Conservation (phyloP, 1,284 basidiomycete species). For the Leccinum fuscescens region DNA sequence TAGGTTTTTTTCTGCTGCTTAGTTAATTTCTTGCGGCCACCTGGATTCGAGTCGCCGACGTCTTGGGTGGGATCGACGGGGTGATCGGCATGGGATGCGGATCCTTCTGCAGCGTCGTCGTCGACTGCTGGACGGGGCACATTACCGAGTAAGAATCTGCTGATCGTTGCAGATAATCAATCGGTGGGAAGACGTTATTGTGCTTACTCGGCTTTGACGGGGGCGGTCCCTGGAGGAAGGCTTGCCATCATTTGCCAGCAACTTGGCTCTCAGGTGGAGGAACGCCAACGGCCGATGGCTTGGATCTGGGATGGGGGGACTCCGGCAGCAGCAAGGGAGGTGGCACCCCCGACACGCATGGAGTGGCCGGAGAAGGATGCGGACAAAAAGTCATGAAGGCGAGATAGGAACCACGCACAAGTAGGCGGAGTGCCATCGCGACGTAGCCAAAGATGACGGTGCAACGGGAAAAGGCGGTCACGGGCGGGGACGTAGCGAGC, state of each 20-base stretch:
- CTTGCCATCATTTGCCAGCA: conserved; percentile 7
- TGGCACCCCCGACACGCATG: too few relatives aligned
- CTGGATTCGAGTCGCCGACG: conserved; percentile 32
- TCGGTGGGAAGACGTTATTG: neutral
- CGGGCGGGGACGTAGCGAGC: too few relatives aligned
- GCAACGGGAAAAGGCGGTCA: too few relatives aligned
- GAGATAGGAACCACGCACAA: too few relatives aligned
- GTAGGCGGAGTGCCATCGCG: too few relatives aligned
- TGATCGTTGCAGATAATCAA: neutral
- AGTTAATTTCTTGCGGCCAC: conserved; percentile 44
- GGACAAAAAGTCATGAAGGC: too few relatives aligned
- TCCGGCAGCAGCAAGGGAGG: too few relatives aligned
- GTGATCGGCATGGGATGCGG: conserved; percentile 40
- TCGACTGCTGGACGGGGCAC: conserved; percentile 47
- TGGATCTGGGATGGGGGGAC: too few relatives aligned
- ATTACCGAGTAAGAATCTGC: conserved; percentile 59
- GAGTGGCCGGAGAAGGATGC: too few relatives aligned
- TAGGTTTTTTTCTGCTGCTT: conserved; percentile 70
- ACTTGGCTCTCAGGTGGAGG: neutral
- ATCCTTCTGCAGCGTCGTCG: conserved; percentile 77
- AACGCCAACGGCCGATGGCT: too few relatives aligned
- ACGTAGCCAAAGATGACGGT: too few relatives aligned
- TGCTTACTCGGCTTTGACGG: conserved; percentile 73
- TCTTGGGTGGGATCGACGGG: conserved; percentile 21
- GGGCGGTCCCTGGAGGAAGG: conserved; percentile 57